phyloP scores from a whole-genome alignment of 1,284 basidiomycete species.

The Wallemia ichthyophaga region DNA sequence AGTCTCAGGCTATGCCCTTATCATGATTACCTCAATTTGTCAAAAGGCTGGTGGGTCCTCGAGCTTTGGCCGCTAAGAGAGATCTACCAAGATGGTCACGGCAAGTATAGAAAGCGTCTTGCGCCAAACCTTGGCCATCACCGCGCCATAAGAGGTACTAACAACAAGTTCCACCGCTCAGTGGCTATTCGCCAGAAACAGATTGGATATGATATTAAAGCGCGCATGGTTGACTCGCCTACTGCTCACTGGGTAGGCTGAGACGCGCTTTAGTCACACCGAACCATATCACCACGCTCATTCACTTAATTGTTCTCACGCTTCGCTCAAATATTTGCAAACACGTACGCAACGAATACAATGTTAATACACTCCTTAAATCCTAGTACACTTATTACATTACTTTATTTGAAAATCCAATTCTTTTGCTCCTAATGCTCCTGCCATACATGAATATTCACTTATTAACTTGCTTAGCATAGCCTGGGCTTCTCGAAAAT shows the following conservation, averaged over 20 bases:
- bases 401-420: too few relatives aligned
- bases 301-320: too few relatives aligned
- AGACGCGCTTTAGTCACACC: too few relatives aligned
- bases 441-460: too few relatives aligned
- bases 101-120: not conserved
- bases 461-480: too few relatives aligned
- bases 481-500: too few relatives aligned
- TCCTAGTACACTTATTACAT: too few relatives aligned
- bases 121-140: constrained; percentile 5
- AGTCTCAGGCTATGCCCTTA: constrained; percentile 3
- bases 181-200: constrained; percentile 3
- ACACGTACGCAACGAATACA: too few relatives aligned
- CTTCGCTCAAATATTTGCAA: too few relatives aligned
- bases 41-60: constrained; percentile 6
- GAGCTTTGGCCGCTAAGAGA: constrained; percentile 4
- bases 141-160: constrained; percentile 4
- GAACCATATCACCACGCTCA: too few relatives aligned
- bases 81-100: constrained; percentile 1
- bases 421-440: too few relatives aligned
- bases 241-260: not conserved
- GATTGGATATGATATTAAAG: constrained; percentile 4
- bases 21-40: constrained; percentile 5
- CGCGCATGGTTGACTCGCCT: constrained; percentile 6
- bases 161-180: constrained; percentile 6
- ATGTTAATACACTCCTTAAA: too few relatives aligned